phyloP scores from a whole-genome alignment of 371 early-diverging fungal species.

The Rhizomucor pusillus region DNA sequence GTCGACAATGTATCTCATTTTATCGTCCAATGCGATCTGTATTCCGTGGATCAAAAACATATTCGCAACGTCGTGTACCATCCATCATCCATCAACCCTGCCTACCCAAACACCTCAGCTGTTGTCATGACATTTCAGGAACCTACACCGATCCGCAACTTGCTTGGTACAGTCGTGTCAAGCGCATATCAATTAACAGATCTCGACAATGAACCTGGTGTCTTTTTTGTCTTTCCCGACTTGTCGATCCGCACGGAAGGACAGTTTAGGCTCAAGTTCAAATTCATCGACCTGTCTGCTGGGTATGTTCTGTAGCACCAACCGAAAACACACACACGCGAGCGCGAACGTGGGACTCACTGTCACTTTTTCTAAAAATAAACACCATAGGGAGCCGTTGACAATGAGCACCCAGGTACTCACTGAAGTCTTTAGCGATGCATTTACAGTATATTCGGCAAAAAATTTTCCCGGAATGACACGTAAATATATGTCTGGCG shows the following conservation, averaged over 20 bases:
- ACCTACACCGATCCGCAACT: conserved; percentile 18
- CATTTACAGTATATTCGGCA: conserved; percentile 50
- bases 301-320: conserved; percentile 7
- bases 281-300: conserved; percentile 29
- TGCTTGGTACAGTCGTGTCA: conserved; percentile 13
- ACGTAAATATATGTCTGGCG: conserved; percentile 40
- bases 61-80: conserved; percentile 17
- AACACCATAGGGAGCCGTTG: conserved; percentile 25
- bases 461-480: conserved; percentile 68
- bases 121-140: conserved; percentile 18
- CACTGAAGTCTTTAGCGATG: conserved; percentile 30
- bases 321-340: neutral
- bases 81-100: conserved; percentile 18
- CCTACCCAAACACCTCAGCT: conserved; percentile 15
- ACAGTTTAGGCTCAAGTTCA: conserved; percentile 37
- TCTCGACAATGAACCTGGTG: conserved; percentile 37
- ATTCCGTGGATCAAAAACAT: conserved; percentile 9
- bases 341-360: neutral
- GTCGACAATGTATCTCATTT: conserved; percentile 15
- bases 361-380: conserved; percentile 6
- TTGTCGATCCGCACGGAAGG: conserved; percentile 46
- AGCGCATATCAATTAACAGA: conserved; percentile 22
- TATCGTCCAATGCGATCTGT: conserved; percentile 18
- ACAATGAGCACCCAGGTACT: conserved; percentile 29
- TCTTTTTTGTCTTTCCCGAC: conserved; percentile 57